phyloP scores from a whole-genome alignment of 2,329 filamentous ascomycete species.

The Dothidotthia symphoricarpi region DNA sequence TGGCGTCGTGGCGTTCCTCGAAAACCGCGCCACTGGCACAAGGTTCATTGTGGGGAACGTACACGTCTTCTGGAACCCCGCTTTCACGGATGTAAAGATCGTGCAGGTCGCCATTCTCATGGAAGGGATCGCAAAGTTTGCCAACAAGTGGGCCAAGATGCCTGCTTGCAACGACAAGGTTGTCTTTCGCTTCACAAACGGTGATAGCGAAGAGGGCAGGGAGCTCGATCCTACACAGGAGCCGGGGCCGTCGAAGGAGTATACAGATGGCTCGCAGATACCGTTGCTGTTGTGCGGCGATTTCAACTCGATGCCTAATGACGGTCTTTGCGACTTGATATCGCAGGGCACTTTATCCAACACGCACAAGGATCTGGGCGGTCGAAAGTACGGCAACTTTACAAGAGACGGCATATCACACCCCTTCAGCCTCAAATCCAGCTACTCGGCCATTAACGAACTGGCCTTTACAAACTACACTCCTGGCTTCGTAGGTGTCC shows the following conservation, averaged over 20 bases:
- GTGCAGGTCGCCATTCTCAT: conserved; percentile 95
- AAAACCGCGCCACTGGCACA: conserved; percentile 86
- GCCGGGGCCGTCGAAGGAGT: conserved; percentile 80
- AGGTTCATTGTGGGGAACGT: conserved; percentile 90
- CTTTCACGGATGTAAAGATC: conserved; percentile 88
- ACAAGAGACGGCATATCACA: conserved; percentile 90
- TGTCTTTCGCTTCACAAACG: conserved; percentile 49
- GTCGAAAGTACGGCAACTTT: conserved; percentile 87
- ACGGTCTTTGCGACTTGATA: conserved; percentile 88
- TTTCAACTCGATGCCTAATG: conserved; percentile 87
- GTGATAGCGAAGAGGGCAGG: conserved; percentile 51
- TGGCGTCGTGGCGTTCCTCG: conserved; percentile 85
- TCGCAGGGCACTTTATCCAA: conserved; percentile 74
- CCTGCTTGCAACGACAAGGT: conserved; percentile 80
- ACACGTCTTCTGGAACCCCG: conserved; percentile 93
- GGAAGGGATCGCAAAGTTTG: conserved; percentile 83
- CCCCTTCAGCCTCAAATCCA: conserved; percentile 88
- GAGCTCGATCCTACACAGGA: conserved; percentile 57
- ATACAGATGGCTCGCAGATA: conserved; percentile 80
- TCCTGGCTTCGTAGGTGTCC: conserved; percentile 83
- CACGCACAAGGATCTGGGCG: conserved; percentile 75
- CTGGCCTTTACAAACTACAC: conserved; percentile 96
- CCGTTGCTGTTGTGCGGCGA: conserved; percentile 91
- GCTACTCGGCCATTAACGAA: conserved; percentile 81
- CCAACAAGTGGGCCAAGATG: conserved; percentile 79